phyloP scores from a whole-genome alignment of 345 rosid species.

The Salix suchowensis region DNA sequence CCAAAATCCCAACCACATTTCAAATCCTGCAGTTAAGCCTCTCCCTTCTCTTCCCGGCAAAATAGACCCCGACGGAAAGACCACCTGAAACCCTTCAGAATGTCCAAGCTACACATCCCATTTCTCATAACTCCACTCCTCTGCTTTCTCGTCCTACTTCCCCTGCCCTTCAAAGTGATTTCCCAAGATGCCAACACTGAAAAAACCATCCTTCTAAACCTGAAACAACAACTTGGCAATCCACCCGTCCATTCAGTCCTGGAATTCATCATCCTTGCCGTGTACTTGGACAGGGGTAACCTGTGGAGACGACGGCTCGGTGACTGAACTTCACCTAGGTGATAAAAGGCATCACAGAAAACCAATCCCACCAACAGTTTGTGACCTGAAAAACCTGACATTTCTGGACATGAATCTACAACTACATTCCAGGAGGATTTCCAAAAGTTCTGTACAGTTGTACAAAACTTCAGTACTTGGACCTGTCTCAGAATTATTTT shows the following conservation, averaged over 20 bases:
- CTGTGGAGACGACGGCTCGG: constrained; percentile 36
- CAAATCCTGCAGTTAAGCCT: not conserved
- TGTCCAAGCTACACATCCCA: constrained; percentile 32
- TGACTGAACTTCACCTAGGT: constrained; percentile 36
- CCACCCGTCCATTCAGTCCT: constrained; percentile 49
- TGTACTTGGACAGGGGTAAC: constrained; percentile 58
- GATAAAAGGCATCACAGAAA: constrained; percentile 37
- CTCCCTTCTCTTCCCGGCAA: not conserved
- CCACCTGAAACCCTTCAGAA: constrained; percentile 10
- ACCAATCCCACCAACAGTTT: constrained; percentile 47
- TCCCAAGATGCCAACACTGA: constrained; percentile 41
- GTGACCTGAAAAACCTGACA: constrained; percentile 58
- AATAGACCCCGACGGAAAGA: not conserved
- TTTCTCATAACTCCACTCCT: not conserved
- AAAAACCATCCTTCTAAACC: constrained; percentile 41
- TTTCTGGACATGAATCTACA: constrained; percentile 34
- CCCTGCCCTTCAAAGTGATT: constrained; percentile 37
- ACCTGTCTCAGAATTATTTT: constrained; percentile 63
- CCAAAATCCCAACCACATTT: constrained; percentile 9
- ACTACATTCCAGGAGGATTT: constrained; percentile 55
- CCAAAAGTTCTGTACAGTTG: constrained; percentile 61
- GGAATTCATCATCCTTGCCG: constrained; percentile 58
- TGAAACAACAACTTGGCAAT: constrained; percentile 53
- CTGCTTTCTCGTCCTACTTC: constrained; percentile 27
- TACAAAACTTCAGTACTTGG: constrained; percentile 44